phyloP scores from a whole-genome alignment of 805 yeast genomes.

The Candida maris region DNA sequence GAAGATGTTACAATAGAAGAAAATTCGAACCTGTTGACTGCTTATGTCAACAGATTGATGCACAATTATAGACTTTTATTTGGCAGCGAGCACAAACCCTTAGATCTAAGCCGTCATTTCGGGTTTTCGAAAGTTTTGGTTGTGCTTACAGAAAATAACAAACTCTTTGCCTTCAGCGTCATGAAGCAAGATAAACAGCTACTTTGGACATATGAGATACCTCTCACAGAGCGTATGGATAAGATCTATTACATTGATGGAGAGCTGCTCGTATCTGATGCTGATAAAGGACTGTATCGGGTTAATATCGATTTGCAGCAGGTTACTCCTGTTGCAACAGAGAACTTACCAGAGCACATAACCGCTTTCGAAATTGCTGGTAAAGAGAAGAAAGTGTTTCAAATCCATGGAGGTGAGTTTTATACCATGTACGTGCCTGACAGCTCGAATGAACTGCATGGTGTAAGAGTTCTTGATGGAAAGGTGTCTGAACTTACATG shows the following conservation, averaged over 20 bases:
- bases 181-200: slow-evolving; percentile 25
- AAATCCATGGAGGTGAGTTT: slow-evolving; percentile 13
- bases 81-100: slow-evolving; percentile 15
- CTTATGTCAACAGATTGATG: slow-evolving; percentile 30
- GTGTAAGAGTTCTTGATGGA: slow-evolving; percentile 8
- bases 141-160: slow-evolving; percentile 38
- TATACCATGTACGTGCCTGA: slow-evolving; percentile 9
- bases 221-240: slow-evolving; percentile 5
- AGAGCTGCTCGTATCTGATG: slow-evolving; percentile 6
- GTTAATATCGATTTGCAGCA: slow-evolving; percentile 3
- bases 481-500: slow-evolving; percentile 15
- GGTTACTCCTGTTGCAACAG: slow-evolving; percentile 2
- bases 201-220: slow-evolving; percentile 36
- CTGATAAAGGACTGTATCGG: slow-evolving; percentile 6
- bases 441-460: slow-evolving; percentile 10
- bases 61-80: slow-evolving; percentile 25
- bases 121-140: slow-evolving; percentile 45
- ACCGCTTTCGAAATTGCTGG: slow-evolving; percentile 3
- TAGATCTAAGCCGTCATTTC: slow-evolving; percentile 30
- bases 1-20: slow-evolving; percentile 33
- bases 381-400: slow-evolving; percentile 9
- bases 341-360: slow-evolving; percentile 6
- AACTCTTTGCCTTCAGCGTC: slow-evolving; percentile 41
- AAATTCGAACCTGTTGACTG: slow-evolving; percentile 24
- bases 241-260: slow-evolving; percentile 9